A percentile compares a stretch with the other conserved stretches of the same genome.
phyloP scores from a whole-genome alignment of 2,329 filamentous ascomycete species.

The Scytalidium sp. region DNA sequence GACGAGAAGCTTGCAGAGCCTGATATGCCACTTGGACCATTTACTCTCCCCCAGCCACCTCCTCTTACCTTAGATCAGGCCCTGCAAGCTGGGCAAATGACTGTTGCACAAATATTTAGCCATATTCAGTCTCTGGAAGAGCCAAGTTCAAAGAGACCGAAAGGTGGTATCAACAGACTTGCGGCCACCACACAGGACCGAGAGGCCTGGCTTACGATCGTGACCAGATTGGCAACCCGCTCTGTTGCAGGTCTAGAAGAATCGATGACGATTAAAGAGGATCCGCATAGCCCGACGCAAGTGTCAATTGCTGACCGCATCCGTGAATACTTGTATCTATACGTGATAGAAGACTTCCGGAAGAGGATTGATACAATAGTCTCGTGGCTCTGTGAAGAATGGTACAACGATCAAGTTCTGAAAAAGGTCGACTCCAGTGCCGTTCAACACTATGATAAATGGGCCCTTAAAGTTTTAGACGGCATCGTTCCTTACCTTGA shows the following conservation, averaged over 20 bases:
- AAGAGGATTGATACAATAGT: conserved; percentile 86
- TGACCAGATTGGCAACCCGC: conserved; percentile 81
- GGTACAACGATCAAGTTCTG: conserved; percentile 82
- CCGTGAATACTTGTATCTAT: conserved; percentile 76
- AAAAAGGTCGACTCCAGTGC: conserved; percentile 40
- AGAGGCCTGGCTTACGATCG: conserved; percentile 87
- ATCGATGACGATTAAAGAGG: conserved; percentile 48
- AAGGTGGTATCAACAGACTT: conserved; percentile 76
- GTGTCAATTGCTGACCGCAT: conserved; percentile 64
- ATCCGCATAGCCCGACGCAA: conserved; percentile 39
- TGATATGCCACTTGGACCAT: conserved; percentile 61
- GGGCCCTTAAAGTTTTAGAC: conserved; percentile 78
- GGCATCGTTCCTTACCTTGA: conserved; percentile 91
- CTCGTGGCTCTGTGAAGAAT: conserved; percentile 94
- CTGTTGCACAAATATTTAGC: conserved; percentile 73
- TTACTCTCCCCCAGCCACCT: conserved; percentile 75
- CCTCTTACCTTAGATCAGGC: conserved; percentile 69
- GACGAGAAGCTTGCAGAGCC: conserved; percentile 46
- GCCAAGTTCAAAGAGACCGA: conserved; percentile 55
- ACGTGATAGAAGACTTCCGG: conserved; percentile 89
- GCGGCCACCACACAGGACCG: conserved; percentile 81
- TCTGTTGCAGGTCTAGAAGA: conserved; percentile 69
- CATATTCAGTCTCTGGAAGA: conserved; percentile 75
- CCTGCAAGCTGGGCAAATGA: conserved; percentile 69
- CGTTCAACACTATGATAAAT: conserved; percentile 71